Percentiles rank a stretch among this genome's conserved stretches.
phyloP scores from a whole-genome alignment of 768 basidiomycete species.

The Gautieria morchelliformis region DNA sequence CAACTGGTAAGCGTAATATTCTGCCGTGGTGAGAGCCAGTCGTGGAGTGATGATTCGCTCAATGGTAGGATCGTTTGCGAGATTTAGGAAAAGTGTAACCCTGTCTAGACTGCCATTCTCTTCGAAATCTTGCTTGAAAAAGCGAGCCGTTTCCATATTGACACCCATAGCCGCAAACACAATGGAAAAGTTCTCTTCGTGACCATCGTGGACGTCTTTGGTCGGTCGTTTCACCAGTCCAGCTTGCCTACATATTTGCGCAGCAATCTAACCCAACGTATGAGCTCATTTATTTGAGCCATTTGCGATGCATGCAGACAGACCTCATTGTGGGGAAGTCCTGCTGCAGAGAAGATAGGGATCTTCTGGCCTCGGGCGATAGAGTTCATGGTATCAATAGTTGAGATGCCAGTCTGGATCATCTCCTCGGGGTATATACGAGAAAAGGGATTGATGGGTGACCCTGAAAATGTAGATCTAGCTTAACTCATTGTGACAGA shows the following conservation, averaged over 20 bases:
- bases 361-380: conserved; percentile 99
- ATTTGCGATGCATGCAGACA: conserved; percentile 14
- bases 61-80: conserved; percentile 98
- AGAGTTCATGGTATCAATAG: conserved; percentile 96
- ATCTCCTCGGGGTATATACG: conserved; percentile 99
- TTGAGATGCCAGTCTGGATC: conserved; percentile 99
- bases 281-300: background rate
- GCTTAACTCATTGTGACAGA: background rate
- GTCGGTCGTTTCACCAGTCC: conserved; percentile 94
- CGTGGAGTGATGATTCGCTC: conserved; percentile 99
- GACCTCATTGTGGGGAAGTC: conserved; percentile 97
- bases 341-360: conserved; percentile 98
- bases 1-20: conserved; percentile 98
- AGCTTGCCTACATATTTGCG: conserved; percentile 99
- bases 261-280: conserved; percentile 67
- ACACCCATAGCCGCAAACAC: conserved; percentile 99
- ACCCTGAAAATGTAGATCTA: conserved; percentile 43
- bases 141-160: conserved; percentile 99
- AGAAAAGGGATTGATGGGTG: conserved; percentile 94
- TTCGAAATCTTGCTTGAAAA: conserved; percentile 99
- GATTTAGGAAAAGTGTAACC: conserved; percentile 95
- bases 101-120: conserved; percentile 97
- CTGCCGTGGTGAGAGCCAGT: conserved; percentile 93
- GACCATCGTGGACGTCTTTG: conserved; percentile 96
- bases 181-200: conserved; percentile 99